Evolutionary conservation across 2,329 filamentous ascomycete species (phyloP), one percentile per base, ranked within the genome.

Genomic region (Penicillium sp.): DNA sequence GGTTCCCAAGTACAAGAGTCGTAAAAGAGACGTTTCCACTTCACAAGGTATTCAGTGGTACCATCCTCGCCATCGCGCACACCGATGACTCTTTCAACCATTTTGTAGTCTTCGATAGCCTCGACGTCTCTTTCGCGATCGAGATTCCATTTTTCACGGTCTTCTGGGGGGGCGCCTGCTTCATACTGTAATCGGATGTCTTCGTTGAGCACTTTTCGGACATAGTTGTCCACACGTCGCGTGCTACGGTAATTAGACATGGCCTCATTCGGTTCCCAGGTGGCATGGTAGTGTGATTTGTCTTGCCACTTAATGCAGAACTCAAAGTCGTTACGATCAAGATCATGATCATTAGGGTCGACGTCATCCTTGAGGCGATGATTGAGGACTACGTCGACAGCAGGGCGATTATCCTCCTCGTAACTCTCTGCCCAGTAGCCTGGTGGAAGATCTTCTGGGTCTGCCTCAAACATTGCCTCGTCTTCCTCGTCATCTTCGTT

Each of bases 231-330:
- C 7, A 99, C 82, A 55, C 92, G 92, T 46, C 92, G 90, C 62
- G 88, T 88, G 57, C 94, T 93, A 58, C 91, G 90, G 69, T 88
- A 89, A n/a, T 86, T 84, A 22, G 85, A 82, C 27, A 97, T 83
- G 18, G 81, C 83, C 52, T 90, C 86, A 55, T 88, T 87, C 0
- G 86, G 87, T 74, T 97, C 92, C 93, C 94, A 99, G 0, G 92
- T 96, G 53, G 95, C 90, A 77, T 99, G 94, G 64, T 96, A 87
- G 71, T 99, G 92, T 10, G 94, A 96, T 74, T 92, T 91, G 62
- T 88, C 91, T 74, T 97, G 91, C 94, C 95, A 99, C 78, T 99
- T 99, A 75, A 99, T 92, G 63, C 85, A 80, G 66, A 86, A 99
- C 68, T 97, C 91, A 65, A 94, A 97, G 69, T 97, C 90, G 49